Evolutionary conservation across 192 early-diverging fungal species (phyloP).

Genomic region (Helicostylum pulchrum): DNA sequence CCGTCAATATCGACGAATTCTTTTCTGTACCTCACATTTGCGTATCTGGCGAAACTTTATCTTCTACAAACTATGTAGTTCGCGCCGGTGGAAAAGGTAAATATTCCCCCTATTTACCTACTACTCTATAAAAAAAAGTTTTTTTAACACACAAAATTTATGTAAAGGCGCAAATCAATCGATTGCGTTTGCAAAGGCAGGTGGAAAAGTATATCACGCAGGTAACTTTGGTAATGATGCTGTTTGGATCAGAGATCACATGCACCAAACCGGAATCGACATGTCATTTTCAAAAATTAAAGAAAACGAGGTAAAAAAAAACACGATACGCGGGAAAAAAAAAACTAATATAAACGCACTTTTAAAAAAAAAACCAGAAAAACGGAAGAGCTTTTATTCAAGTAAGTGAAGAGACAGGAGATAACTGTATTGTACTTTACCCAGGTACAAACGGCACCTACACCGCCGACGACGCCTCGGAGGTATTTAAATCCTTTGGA

Average conservation of each 20-base stretch:
- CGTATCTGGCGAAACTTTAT: slow-evolving; percentile 45
- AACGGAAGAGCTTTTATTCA: slow-evolving; percentile 90
- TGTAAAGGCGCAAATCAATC: slow-evolving; percentile 81
- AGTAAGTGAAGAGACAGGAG: slow-evolving; percentile 60
- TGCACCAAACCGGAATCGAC: slow-evolving; percentile 65
- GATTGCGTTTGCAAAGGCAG: slow-evolving; percentile 76
- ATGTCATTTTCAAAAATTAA: slow-evolving; percentile 54
- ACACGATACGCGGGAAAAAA: neutral
- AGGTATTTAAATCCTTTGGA: slow-evolving; percentile 52
- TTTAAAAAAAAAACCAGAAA: slow-evolving; percentile 30
- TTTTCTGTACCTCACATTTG: slow-evolving; percentile 74
- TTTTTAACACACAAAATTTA: neutral
- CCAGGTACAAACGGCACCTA: slow-evolving; percentile 73
- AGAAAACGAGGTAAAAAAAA: slow-evolving; percentile 40
- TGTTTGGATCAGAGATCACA: slow-evolving; percentile 62
- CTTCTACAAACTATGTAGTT: slow-evolving; percentile 46
- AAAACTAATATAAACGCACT: too few relatives aligned
- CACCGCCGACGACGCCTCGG: slow-evolving; percentile 42
- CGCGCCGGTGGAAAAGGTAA: slow-evolving; percentile 71
- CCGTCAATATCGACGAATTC: slow-evolving; percentile 79
- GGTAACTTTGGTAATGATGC: slow-evolving; percentile 87
- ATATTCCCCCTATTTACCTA: too few relatives aligned
- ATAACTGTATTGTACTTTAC: slow-evolving; percentile 87
- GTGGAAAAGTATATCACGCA: slow-evolving; percentile 63
- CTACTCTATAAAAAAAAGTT: neutral